Conservation (phyloP, 2,329 filamentous ascomycete species). For the Arthrobotrys sphaeroides region DNA sequence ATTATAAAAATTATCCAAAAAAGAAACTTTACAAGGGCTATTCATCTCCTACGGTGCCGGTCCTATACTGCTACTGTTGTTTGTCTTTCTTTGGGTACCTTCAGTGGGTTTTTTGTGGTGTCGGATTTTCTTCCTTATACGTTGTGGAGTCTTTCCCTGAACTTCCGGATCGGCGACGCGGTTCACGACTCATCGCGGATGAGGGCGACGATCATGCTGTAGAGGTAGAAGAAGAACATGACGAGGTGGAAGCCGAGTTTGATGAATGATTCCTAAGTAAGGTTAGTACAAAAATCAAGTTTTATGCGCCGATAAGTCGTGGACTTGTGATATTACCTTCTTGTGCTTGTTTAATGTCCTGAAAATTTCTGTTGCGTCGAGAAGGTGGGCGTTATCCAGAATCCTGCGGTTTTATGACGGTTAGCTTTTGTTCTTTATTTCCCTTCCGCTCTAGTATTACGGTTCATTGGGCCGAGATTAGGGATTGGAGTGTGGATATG, state of each 20-base stretch:
- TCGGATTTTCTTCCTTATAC: neutral
- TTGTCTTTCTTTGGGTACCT: neutral
- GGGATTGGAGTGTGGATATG: neutral
- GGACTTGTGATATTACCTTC: no score
- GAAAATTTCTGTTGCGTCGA: conserved; percentile 99
- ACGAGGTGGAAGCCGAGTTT: conserved; percentile 98
- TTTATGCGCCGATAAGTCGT: no score
- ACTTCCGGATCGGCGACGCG: conserved; percentile 53
- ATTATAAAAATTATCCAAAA: no score
- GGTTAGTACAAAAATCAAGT: no score
- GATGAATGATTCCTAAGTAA: conserved; percentile 87
- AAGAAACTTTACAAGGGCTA: neutral
- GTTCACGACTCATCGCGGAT: conserved; percentile 67
- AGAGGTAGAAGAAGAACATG: conserved; percentile 99
- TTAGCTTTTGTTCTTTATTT: neutral
- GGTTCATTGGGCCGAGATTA: no score
- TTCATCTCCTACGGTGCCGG: neutral
- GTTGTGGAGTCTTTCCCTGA: conserved; percentile 46
- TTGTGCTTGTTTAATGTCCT: conserved; percentile 98
- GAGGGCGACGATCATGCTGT: conserved; percentile 97
- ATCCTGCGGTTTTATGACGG: conserved; percentile 70
- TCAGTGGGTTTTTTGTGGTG: neutral
- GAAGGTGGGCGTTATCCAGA: conserved; percentile 92
- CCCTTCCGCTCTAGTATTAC: no score
- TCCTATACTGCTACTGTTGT: neutral